These are phyloP conservation scores for Trifolium subterraneum DNA, from an alignment of 306 rosid genomes.

Conservation along the genomic window DNA sequence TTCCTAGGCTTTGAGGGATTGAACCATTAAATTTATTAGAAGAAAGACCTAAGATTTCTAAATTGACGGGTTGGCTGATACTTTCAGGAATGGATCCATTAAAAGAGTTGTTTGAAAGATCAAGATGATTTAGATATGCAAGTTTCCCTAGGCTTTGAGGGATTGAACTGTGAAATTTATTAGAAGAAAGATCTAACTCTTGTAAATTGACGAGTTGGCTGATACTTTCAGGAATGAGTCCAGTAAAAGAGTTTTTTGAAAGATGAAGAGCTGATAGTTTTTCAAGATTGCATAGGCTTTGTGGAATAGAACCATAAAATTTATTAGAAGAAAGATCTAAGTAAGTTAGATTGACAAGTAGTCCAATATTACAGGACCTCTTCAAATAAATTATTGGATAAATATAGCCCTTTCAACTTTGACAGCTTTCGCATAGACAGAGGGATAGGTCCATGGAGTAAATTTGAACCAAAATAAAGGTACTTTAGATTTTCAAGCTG, in stretches of 20 bases:
- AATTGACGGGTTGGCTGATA: too few relatives aligned
- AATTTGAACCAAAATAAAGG: not conserved
- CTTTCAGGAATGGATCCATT: not conserved
- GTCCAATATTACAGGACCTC: not conserved
- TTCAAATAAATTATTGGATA: slow-evolving; percentile 3
- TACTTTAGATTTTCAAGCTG: slow-evolving; percentile 14
- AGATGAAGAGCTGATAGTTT: not conserved
- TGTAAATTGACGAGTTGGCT: not conserved
- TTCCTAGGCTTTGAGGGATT: not conserved
- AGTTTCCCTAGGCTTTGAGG: not conserved
- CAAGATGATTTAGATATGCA: rapidly evolving
- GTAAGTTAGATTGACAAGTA: not conserved
- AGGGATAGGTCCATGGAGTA: not conserved
- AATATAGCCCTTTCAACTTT: rapidly evolving
- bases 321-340: slow-evolving; percentile 13
- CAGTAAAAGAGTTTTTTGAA: not conserved
- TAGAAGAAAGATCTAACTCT: not conserved
- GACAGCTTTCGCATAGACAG: not conserved
- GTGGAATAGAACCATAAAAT: not conserved
- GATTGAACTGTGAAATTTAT: not conserved
- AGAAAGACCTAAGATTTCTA: too few relatives aligned
- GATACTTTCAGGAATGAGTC: not conserved
- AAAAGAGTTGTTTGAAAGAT: slow-evolving; percentile 38
- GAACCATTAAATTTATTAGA: not conserved
- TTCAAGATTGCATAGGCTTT: not conserved